Conservation (phyloP, 495 filamentous ascomycete genomes). For the Xylona heveae region DNA sequence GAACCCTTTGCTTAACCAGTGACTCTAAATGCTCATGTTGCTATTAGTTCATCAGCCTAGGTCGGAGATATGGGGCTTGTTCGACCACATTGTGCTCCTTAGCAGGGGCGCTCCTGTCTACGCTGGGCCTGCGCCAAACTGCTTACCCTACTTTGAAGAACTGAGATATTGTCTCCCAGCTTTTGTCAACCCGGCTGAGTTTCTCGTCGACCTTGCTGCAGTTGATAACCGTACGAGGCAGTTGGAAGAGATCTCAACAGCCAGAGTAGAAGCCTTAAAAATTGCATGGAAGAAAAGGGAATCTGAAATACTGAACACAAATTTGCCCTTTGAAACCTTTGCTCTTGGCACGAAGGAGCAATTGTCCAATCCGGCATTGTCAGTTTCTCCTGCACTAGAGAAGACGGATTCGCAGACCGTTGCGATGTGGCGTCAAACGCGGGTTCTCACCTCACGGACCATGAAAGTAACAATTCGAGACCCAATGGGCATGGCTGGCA, state of each 20-base stretch:
- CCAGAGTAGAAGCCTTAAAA: conserved; percentile 31
- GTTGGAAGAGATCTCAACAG: conserved; percentile 31
- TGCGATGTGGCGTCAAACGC: conserved; percentile 34
- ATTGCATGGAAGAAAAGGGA: conserved; percentile 24
- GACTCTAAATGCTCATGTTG: neutral
- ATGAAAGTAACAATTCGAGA: conserved; percentile 46
- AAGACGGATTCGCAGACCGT: conserved; percentile 6
- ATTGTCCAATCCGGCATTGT: no score
- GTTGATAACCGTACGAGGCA: conserved; percentile 43
- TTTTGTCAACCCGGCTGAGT: conserved; percentile 57
- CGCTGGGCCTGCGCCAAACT: conserved; percentile 29
- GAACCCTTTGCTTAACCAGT: neutral
- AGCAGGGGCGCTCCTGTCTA: conserved; percentile 42
- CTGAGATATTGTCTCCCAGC: conserved; percentile 33
- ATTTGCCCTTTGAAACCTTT: no score
- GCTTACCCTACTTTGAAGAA: conserved; percentile 33
- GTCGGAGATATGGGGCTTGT: conserved; percentile 55
- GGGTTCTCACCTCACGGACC: conserved; percentile 40
- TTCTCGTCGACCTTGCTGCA: conserved; percentile 47
- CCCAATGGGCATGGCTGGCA: conserved; percentile 47
- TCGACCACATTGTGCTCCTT: conserved; percentile 44
- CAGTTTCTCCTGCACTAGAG: no score
- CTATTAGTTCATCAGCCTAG: conserved; percentile 39
- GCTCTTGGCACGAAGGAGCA: no score
- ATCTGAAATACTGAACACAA: conserved; percentile 8